Evolutionary conservation across 345 rosid species (phyloP).

Genomic region (Limnanthes douglasii): DNA sequence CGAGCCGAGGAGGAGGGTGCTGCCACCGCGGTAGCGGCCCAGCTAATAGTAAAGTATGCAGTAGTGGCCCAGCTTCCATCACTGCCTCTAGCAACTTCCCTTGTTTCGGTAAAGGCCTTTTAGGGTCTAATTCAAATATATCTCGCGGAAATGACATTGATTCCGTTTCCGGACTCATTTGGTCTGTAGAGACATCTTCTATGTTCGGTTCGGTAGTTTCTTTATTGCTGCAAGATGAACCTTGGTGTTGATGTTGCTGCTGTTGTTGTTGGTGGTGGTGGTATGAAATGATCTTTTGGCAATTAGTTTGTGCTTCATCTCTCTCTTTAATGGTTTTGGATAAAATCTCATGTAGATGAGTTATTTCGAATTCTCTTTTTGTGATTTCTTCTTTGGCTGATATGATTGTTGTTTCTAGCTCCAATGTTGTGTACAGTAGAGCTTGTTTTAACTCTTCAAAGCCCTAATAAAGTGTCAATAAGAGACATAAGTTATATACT

Average conservation of each 20-base stretch:
- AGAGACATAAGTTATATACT: too few species aligned
- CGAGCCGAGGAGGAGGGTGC: conserved; percentile 53
- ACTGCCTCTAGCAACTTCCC: conserved; percentile 60
- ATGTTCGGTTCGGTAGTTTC: too few species aligned
- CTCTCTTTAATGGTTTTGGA: conserved; percentile 45
- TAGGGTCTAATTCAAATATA: too few species aligned
- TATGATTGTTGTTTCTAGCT: conserved; percentile 66
- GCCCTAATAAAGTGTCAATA: too few species aligned
- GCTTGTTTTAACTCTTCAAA: conserved; percentile 70
- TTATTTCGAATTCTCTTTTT: conserved; percentile 62
- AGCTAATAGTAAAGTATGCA: conserved; percentile 50
- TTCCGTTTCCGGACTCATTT: too few species aligned
- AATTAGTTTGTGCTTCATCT: conserved; percentile 62
- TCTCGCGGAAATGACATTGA: too few species aligned
- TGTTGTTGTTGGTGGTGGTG: conserved; percentile 36
- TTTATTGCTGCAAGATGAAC: too few species aligned
- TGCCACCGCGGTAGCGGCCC: conserved; percentile 81
- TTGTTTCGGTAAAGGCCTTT: conserved; percentile 39
- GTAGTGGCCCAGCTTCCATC: conserved; percentile 56
- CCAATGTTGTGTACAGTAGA: conserved; percentile 49
- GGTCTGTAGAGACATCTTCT: too few species aligned
- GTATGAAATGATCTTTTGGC: conserved; percentile 35
- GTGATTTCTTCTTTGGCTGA: conserved; percentile 67
- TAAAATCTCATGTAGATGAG: conserved; percentile 40
- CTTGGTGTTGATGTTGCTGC: conserved; percentile 19